Evolutionary conservation across 495 filamentous ascomycete genomes (phyloP).

Genomic region (Penicillium cinerascens): DNA sequence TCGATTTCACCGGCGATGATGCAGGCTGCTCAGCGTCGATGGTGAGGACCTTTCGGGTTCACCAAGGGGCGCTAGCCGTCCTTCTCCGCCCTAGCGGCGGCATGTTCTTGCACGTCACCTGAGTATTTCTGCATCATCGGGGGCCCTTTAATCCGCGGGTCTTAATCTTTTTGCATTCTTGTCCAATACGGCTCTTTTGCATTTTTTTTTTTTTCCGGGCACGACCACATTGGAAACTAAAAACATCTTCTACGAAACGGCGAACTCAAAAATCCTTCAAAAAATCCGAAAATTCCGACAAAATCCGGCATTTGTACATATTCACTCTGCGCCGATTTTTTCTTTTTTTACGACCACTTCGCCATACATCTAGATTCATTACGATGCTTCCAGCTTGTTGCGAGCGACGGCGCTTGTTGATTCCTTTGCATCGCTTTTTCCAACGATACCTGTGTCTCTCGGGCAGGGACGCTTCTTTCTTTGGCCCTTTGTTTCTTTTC

Average conservation of each 20-base stretch:
- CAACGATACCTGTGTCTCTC: constrained; percentile 44
- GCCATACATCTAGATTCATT: constrained; percentile 40
- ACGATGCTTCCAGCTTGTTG: constrained; percentile 43
- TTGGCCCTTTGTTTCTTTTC: constrained; percentile 24
- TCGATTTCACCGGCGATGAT: constrained; percentile 85
- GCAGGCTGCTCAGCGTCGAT: constrained; percentile 67
- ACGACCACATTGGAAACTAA: constrained; percentile 24
- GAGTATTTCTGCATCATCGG: constrained; percentile 42
- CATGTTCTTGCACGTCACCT: constrained; percentile 35
- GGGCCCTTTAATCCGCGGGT: constrained; percentile 37
- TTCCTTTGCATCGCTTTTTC: constrained; percentile 34
- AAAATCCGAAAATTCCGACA: constrained; percentile 26
- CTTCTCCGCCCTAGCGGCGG: constrained; percentile 32
- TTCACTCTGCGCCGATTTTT: constrained; percentile 25
- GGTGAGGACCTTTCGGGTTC: constrained; percentile 40
- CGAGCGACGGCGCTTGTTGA: constrained; percentile 49
- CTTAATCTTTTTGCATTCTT: constrained; percentile 36
- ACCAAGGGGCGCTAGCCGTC: constrained; percentile 28
- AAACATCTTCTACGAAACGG: constrained; percentile 29
- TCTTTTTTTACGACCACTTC: constrained; percentile 29
- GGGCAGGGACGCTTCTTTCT: constrained; percentile 36
- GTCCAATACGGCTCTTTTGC: constrained; percentile 27
- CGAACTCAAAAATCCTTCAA: constrained; percentile 23
- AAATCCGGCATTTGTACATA: constrained; percentile 43
- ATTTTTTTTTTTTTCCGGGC: constrained; percentile 27